Conservation (phyloP, 1,139 yeast species). For the Candida sp. region DNA sequence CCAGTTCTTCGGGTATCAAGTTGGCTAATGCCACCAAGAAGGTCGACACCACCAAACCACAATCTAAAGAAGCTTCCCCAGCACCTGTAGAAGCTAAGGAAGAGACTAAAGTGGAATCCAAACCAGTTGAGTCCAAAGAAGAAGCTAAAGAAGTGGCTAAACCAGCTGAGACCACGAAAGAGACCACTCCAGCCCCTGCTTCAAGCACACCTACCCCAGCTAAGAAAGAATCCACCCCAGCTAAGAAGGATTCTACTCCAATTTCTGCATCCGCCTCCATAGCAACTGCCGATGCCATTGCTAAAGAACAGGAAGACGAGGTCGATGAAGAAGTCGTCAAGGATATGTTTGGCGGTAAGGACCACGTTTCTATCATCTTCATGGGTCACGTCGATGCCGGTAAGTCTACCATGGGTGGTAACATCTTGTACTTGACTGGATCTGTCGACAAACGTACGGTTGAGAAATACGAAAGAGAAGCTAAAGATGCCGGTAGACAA, state of each 20-base stretch:
- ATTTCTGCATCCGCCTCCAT: conserved; percentile 13
- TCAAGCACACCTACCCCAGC: conserved; percentile 13
- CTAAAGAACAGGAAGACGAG: conserved; percentile 81
- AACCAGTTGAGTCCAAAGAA: conserved; percentile 15
- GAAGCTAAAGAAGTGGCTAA: conserved; percentile 9
- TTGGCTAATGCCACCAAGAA: conserved; percentile 62
- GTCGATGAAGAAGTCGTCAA: conserved; percentile 88
- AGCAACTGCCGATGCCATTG: conserved; percentile 50
- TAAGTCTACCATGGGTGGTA: conserved; percentile 99
- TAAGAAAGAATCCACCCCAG: conserved; percentile 9
- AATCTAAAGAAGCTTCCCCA: conserved; percentile 21
- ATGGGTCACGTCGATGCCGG: conserved; percentile 99
- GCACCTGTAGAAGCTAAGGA: conserved; percentile 23
- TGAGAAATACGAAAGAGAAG: conserved; percentile 97
- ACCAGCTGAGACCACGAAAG: conserved; percentile 13
- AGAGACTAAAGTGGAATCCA: conserved; percentile 9
- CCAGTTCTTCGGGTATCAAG: conserved; percentile 68
- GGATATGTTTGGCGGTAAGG: conserved; percentile 97
- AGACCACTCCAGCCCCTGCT: conserved; percentile 18
- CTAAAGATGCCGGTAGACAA: conserved; percentile 99
- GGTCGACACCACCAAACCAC: conserved; percentile 25
- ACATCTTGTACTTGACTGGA: conserved; percentile 88
- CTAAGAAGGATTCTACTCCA: conserved; percentile 9
- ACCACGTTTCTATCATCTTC: conserved; percentile 93
- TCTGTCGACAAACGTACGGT: conserved; percentile 99